Evolutionary conservation across 2,329 filamentous ascomycete species (phyloP).

Genomic region (Aspergillus sp.): DNA sequence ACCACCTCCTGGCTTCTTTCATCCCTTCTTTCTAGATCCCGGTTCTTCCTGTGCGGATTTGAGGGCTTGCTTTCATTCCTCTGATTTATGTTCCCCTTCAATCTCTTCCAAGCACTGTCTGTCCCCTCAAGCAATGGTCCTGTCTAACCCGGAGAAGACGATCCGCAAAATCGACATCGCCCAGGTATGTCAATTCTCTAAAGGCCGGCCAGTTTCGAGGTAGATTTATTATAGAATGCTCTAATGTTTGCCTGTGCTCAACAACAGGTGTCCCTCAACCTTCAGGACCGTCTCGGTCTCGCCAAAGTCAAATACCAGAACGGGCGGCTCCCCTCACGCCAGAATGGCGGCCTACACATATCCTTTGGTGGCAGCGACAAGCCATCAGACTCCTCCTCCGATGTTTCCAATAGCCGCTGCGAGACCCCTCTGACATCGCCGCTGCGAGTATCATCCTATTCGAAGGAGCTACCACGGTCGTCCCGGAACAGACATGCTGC

Average conservation of each 20-base stretch:
- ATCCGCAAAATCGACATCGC: constrained; percentile 49
- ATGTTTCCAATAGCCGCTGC: constrained; percentile 67
- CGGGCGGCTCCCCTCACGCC: constrained; percentile 90
- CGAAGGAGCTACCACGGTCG: constrained; percentile 73
- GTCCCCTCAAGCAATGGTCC: constrained; percentile 35
- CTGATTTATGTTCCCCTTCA: constrained; percentile 17
- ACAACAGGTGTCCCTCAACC: constrained; percentile 81
- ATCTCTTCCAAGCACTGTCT: constrained; percentile 24
- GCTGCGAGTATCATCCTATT: constrained; percentile 80
- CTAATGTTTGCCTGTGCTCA: constrained; percentile 28
- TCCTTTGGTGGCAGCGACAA: constrained; percentile 66
- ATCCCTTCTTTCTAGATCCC: background rate
- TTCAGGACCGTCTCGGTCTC: constrained; percentile 91
- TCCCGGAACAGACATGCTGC: constrained; percentile 48
- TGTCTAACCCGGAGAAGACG: constrained; percentile 41
- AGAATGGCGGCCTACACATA: constrained; percentile 72
- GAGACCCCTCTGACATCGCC: constrained; percentile 72
- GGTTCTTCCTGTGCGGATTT: background rate
- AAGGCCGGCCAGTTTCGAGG: background rate
- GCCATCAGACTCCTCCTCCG: constrained; percentile 85
- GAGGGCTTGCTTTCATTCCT: background rate
- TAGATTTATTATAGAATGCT: constrained; percentile 5
- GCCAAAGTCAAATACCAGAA: constrained; percentile 98
- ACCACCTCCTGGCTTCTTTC: background rate
- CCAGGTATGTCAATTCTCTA: constrained; percentile 36